Base-by-base conservation (phyloP, 129 eudicot species). In the Pulicaria dysenterica region DNA sequence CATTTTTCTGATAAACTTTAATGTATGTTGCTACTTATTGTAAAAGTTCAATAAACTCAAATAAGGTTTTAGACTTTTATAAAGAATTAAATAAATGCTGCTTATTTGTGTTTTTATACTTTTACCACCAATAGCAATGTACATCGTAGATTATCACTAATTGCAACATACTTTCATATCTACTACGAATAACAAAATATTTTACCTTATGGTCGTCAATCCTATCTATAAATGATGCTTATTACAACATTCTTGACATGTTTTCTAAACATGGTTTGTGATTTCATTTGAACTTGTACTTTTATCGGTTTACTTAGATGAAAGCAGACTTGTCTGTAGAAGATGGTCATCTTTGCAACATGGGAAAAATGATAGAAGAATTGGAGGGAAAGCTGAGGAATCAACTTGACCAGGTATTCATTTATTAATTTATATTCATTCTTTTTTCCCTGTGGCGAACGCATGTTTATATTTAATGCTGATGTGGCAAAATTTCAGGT, bases 301-400 rank as follows among this genome's bases (percentile, higher is more conserved):
- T 24, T 24, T 24, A 24, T 24, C 31, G 1, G 31, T 24, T 24
- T 64, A 58, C 8, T 54, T 64, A 95, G 99, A 95, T 95, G 97
- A 95, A 69, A 74, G 82, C 90, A 80, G 84, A 91, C 67, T 89
- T 95, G n/a, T 70, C 83, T 41, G 84, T 90, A 34, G 86, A 86
- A 72, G 99, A 95, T 72, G 97, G 97, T 57, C 99, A 95, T 72
- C 79, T 95, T n/a, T 91, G 93, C 63, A 95, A 90, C 73, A 95
- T 95, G 99, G 99, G 99, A 42, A 95, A 80, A 79, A 95, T 95
- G 99, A 91, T 95, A 13, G 99, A 95, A 80, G 99, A 95, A 80
- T 58, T 95, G 85, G 99, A 95, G 77, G 86, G 99, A 75, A 95
- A 95, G 64, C 84, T 95, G 78, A 86, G 99, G 77, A 88, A 95